These are phyloP conservation scores for Botrytis cinerea DNA, from an alignment of 2,329 filamentous ascomycete species.

Conservation along the genomic window DNA sequence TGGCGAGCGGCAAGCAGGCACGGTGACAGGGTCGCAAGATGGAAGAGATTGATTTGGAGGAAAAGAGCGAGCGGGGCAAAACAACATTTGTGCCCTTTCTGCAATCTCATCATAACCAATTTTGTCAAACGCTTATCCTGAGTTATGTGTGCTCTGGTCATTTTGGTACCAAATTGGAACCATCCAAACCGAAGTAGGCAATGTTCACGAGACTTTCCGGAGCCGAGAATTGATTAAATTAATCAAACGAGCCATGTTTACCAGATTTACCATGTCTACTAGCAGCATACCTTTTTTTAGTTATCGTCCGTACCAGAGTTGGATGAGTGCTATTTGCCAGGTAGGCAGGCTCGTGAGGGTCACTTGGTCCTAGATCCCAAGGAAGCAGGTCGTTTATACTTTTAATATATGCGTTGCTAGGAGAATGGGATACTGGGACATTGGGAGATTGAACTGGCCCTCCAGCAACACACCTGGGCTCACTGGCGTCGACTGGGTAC, in stretches of 20 bases:
- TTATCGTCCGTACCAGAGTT: slow-evolving; percentile 11
- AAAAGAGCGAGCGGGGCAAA: slow-evolving; percentile 2
- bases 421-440: neutral
- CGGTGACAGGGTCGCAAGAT: neutral
- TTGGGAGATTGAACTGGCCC: slow-evolving; percentile 5
- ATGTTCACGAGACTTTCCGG: slow-evolving; percentile 11
- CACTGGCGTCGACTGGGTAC: neutral
- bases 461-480: neutral
- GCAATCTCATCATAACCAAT: slow-evolving; percentile 5
- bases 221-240: slow-evolving; percentile 8
- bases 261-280: too few relatives aligned
- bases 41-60: neutral
- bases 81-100: neutral
- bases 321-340: neutral
- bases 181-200: neutral
- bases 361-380: slow-evolving; percentile 3
- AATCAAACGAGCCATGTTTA: neutral
- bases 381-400: slow-evolving; percentile 1
- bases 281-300: neutral
- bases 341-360: neutral
- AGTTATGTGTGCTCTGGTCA: neutral
- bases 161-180: neutral
- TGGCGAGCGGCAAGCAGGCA: slow-evolving; percentile 19
- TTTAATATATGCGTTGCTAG: slow-evolving; percentile 10
- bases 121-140: slow-evolving; percentile 3